These are phyloP conservation scores for Hymenoscyphus occultus DNA, from an alignment of 2,329 filamentous ascomycete species.

Conservation along the genomic window DNA sequence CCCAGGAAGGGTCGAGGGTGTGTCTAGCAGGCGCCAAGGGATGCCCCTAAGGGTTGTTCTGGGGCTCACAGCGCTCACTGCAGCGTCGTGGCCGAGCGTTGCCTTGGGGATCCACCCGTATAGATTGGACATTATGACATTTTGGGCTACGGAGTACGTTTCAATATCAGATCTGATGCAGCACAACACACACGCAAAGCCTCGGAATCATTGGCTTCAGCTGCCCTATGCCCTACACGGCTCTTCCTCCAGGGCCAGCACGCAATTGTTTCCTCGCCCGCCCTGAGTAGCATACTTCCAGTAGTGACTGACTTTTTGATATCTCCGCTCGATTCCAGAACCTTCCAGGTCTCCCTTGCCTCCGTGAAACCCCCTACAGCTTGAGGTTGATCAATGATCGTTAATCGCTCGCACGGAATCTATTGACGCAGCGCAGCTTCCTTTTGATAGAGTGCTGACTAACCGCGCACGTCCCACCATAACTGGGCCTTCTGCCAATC, in stretches of 20 bases:
- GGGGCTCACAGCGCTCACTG: background rate
- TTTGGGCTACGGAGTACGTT: background rate
- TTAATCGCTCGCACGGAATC: background rate
- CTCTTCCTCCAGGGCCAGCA: background rate
- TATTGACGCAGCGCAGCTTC: background rate
- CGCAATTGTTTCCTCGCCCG: background rate
- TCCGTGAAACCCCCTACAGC: background rate
- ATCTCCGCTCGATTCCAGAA: constrained; percentile 1
- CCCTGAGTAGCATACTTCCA: background rate
- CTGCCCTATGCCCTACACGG: background rate
- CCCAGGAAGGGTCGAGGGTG: background rate
- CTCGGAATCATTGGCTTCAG: background rate
- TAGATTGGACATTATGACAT: background rate
- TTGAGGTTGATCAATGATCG: background rate
- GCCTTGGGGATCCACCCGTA: background rate
- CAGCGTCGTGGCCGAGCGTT: constrained; percentile 3
- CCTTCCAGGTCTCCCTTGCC: background rate
- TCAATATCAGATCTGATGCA: constrained; percentile 1
- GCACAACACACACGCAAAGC: background rate
- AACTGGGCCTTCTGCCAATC: background rate
- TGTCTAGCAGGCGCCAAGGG: background rate
- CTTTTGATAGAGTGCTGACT: constrained; percentile 2
- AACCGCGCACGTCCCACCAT: background rate
- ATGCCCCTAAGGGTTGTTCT: too few relatives aligned
- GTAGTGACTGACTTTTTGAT: background rate